Evolutionary conservation across 305 asterid genomes (phyloP), one percentile per base, ranked within the genome.

Genomic region (Solanum hybrid): DNA sequence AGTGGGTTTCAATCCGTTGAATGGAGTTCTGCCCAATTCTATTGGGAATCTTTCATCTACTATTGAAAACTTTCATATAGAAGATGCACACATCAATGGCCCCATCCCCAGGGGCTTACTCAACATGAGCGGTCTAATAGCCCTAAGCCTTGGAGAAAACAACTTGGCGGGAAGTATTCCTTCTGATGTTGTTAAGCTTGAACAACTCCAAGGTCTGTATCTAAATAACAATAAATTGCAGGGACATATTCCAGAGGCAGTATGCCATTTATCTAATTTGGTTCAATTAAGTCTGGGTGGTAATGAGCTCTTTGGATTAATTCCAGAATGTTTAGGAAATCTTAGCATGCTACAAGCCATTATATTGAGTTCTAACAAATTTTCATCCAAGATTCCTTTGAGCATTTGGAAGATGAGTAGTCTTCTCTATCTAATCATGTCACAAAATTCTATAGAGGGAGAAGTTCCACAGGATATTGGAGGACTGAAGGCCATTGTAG

Each of bases 171-270:
- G 92, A 16, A 74, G 5, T 29, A 35, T 91, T 13, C 79, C 91
- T 2, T 11, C 51, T 5, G 84, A 78, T 1, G 3, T 78, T 22
- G 84, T 14, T 22, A 78, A 78, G 51, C 46, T 78, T 78, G 26
- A 78, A 35, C 29, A 78, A 34, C 84, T 78, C 26, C 84, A 78
- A 78, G 84, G 84, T 2, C 10, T 3, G 2, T 22, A 2, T 22
- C 29, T 78, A 20, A 0, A 10, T 20, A 78, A 35, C 1, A 94
- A 93, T 88, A 26, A 79, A 29, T 12, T 92, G 22, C 77, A 89
- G 24, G 92, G 92, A 8, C 29, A 34, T 42, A 91, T 92, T 37
- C 91, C 90, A 34, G 46, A 92, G 11, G 79, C 20, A 29, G 24
- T 92, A 22, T 78, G 67, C 11, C 4, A 33, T 31, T 61, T 78